A percentile compares a stretch with the other conserved stretches of the same genome.
These are phyloP conservation scores for Paraglomus occultum DNA, from an alignment of 192 early-diverging fungal genomes.

Conservation along the genomic window DNA sequence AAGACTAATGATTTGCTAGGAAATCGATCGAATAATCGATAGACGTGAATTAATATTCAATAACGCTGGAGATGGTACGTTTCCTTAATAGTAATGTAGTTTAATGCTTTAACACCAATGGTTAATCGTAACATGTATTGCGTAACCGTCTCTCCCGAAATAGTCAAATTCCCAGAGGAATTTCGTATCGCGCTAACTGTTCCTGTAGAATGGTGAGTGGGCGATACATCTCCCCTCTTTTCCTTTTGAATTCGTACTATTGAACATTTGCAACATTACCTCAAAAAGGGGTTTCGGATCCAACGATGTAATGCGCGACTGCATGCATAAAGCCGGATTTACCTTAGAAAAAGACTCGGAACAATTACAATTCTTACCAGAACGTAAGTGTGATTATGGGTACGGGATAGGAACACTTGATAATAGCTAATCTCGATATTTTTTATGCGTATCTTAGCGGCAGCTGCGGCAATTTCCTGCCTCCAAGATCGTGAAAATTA, in stretches of 20 bases:
- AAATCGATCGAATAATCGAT: not conserved
- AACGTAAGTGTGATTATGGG: constrained; percentile 18
- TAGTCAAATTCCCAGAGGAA: not conserved
- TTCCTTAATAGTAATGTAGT: not conserved
- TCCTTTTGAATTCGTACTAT: too few species aligned
- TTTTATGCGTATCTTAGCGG: not conserved
- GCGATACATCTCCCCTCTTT: too few species aligned
- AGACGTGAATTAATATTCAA: not conserved
- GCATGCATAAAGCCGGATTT: not conserved
- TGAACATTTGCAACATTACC: too few species aligned
- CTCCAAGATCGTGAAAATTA: not conserved
- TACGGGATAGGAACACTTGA: too few species aligned
- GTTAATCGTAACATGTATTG: not conserved
- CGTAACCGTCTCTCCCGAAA: too few species aligned
- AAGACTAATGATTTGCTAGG: too few species aligned
- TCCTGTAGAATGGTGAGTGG: not conserved
- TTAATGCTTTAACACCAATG: not conserved
- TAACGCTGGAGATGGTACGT: not conserved
- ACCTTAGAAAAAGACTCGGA: not conserved
- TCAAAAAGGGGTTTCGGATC: not conserved
- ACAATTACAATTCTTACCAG: constrained; percentile 12
- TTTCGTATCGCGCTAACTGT: not conserved
- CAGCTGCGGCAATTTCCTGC: constrained; percentile 13
- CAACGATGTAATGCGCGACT: constrained; percentile 2
- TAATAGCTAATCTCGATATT: not conserved